Percentiles rank a stretch among this genome's conserved stretches.
These are phyloP conservation scores for Camellia japonica DNA, from an alignment of 148 eudicot genomes.

Conservation along the genomic window DNA sequence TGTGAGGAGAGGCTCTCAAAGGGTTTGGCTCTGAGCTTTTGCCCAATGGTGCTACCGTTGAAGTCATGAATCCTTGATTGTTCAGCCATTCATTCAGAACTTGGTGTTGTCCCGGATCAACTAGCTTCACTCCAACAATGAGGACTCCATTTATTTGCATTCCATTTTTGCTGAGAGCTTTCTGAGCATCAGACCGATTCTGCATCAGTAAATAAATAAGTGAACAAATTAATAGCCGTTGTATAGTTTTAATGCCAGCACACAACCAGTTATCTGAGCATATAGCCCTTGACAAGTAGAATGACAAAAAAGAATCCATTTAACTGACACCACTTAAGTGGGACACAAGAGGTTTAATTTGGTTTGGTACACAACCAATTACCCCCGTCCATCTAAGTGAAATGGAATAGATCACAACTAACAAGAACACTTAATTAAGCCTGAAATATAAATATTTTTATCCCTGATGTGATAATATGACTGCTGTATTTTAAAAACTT, in stretches of 20 bases:
- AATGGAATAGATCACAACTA: not conserved
- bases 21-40: conserved; percentile 42
- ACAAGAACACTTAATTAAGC: not conserved
- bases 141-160: conserved; percentile 80
- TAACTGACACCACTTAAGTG: not conserved
- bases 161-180: conserved; percentile 87
- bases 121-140: conserved; percentile 84
- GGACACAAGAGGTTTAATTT: not conserved
- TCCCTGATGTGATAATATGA: not conserved
- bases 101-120: conserved; percentile 73
- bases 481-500: not conserved
- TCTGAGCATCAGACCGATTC: conserved; percentile 84
- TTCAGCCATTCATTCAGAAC: conserved; percentile 67
- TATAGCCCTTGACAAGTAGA: too few species aligned
- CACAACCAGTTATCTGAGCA: not conserved
- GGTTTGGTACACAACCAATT: not conserved
- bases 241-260: not conserved
- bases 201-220: conserved; percentile 26
- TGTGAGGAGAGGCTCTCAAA: conserved; percentile 37
- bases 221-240: too few species aligned
- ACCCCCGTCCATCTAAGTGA: not conserved
- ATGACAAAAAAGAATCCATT: too few species aligned
- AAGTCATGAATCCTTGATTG: conserved; percentile 77
- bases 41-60: conserved; percentile 48
- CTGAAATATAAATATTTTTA: not conserved